A percentile compares a stretch with the other conserved stretches of the same genome.
Evolutionary conservation across 257 asterid genomes (phyloP).

Genomic region (Salvia hispanica): DNA sequence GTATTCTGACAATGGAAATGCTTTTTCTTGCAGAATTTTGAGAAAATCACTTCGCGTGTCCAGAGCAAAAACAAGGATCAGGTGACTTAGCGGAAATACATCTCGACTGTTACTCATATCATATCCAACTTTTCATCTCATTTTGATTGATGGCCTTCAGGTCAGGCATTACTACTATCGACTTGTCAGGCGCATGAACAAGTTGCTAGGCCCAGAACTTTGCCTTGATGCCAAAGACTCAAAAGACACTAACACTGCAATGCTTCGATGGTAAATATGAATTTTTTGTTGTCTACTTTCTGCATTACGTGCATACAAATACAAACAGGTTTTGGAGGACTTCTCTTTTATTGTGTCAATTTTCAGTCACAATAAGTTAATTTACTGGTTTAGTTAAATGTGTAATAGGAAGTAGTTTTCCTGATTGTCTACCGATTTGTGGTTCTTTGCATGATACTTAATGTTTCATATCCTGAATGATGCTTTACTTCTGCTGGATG

Average conservation of each 20-base stretch:
- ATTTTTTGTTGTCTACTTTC: neutral
- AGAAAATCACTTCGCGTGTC: slow-evolving; percentile 87
- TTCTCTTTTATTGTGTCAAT: slow-evolving; percentile 7
- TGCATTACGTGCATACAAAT: neutral
- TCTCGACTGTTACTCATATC: slow-evolving; percentile 11
- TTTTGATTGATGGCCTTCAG: slow-evolving; percentile 44
- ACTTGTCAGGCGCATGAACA: slow-evolving; percentile 98
- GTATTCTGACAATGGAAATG: slow-evolving; percentile 26
- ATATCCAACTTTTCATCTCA: slow-evolving; percentile 27
- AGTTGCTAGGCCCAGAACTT: slow-evolving; percentile 93
- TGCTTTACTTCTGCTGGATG: slow-evolving; percentile 9
- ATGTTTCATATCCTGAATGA: neutral
- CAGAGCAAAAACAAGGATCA: slow-evolving; percentile 99
- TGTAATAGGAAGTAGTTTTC: neutral
- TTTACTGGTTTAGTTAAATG: slow-evolving; percentile 16
- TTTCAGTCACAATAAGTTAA: slow-evolving; percentile 4
- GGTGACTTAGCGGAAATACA: slow-evolving; percentile 44
- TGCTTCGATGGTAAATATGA: slow-evolving; percentile 85
- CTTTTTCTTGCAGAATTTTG: slow-evolving; percentile 70
- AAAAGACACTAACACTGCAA: slow-evolving; percentile 93
- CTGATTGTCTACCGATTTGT: slow-evolving; percentile 5
- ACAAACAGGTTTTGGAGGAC: slow-evolving; percentile 2
- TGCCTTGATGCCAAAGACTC: slow-evolving; percentile 93
- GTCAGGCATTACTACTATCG: slow-evolving; percentile 97
- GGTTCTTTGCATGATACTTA: neutral